These are phyloP conservation scores for Rosa persica DNA, from an alignment of 306 rosid genomes.

Conservation along the genomic window DNA sequence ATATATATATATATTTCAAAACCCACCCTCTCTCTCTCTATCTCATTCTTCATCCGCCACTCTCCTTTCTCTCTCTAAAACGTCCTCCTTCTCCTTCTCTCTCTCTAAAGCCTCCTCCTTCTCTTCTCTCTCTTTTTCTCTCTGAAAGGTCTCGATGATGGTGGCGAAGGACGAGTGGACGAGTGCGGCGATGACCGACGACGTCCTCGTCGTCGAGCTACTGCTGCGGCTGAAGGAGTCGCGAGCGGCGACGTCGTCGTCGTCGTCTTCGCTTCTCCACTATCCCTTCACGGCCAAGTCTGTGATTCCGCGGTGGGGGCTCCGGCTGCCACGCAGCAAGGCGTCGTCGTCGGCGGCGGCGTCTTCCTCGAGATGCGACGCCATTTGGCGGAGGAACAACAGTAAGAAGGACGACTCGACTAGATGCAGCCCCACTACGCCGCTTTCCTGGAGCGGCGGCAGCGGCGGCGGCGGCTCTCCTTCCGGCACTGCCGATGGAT, in stretches of 20 bases:
- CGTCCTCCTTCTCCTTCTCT: background rate
- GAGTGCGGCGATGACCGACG: slow-evolving; percentile 66
- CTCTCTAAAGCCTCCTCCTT: slow-evolving; percentile 4
- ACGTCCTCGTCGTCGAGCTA: slow-evolving; percentile 60
- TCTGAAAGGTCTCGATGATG: background rate
- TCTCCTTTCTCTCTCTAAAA: slow-evolving; percentile 23
- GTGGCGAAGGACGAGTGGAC: slow-evolving; percentile 66
- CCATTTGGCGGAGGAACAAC: slow-evolving; percentile 24
- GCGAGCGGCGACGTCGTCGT: slow-evolving; percentile 30
- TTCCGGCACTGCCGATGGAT: slow-evolving; percentile 68
- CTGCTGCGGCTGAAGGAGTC: slow-evolving; percentile 67
- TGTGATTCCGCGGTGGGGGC: slow-evolving; percentile 58
- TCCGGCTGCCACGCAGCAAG: slow-evolving; percentile 59
- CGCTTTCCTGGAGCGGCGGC: slow-evolving; percentile 92
- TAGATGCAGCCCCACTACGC: slow-evolving; percentile 91
- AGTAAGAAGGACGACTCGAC: slow-evolving; percentile 47
- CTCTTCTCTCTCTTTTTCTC: slow-evolving; percentile 10
- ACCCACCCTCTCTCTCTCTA: slow-evolving; percentile 16
- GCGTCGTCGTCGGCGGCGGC: slow-evolving; percentile 20
- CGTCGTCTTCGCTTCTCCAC: background rate
- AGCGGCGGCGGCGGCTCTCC: slow-evolving; percentile 42
- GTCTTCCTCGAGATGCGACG: slow-evolving; percentile 45
- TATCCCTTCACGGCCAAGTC: background rate
- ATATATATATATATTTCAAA: slow-evolving; percentile 5
- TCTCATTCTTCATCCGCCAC: slow-evolving; percentile 47